Conservation (phyloP, 345 rosid genomes). For the Eutrema japonicum region DNA sequence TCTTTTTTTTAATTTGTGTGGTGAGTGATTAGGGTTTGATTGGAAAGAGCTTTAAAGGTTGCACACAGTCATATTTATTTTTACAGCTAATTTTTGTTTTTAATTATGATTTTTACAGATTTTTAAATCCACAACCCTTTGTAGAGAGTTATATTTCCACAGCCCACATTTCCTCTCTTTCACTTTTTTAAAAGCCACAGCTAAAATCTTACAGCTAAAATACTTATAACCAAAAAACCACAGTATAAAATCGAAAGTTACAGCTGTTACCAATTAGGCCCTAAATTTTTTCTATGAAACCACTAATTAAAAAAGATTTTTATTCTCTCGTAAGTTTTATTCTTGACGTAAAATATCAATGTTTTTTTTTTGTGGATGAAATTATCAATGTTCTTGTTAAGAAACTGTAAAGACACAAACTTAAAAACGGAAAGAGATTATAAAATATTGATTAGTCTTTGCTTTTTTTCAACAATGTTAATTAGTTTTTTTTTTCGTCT, state of each 20-base stretch:
- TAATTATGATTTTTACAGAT: too few relatives aligned
- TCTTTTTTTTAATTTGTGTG: not conserved
- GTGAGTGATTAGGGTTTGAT: conserved; percentile 17
- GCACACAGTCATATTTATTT: too few relatives aligned
- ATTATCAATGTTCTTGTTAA: conserved; percentile 26
- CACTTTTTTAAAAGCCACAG: too few relatives aligned
- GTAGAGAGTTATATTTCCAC: too few relatives aligned
- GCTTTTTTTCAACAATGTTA: not conserved
- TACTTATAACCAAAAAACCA: too few relatives aligned
- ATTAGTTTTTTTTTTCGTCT: not conserved
- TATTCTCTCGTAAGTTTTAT: conserved; percentile 26
- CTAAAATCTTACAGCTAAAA: too few relatives aligned
- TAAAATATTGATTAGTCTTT: not conserved
- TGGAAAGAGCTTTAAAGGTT: too few relatives aligned
- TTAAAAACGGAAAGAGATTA: conserved; percentile 12
- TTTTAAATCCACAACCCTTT: too few relatives aligned
- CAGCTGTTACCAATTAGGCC: too few relatives aligned
- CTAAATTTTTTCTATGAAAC: conserved; percentile 23
- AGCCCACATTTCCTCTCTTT: too few relatives aligned
- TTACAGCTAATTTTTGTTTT: too few relatives aligned
- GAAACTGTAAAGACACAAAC: conserved; percentile 10
- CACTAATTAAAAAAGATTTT: conserved; percentile 11
- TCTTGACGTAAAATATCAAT: not conserved
- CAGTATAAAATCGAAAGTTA: too few relatives aligned
- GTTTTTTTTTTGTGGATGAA: not conserved